phyloP scores from a whole-genome alignment of 768 basidiomycete species.

The Tulasnella sp. region DNA sequence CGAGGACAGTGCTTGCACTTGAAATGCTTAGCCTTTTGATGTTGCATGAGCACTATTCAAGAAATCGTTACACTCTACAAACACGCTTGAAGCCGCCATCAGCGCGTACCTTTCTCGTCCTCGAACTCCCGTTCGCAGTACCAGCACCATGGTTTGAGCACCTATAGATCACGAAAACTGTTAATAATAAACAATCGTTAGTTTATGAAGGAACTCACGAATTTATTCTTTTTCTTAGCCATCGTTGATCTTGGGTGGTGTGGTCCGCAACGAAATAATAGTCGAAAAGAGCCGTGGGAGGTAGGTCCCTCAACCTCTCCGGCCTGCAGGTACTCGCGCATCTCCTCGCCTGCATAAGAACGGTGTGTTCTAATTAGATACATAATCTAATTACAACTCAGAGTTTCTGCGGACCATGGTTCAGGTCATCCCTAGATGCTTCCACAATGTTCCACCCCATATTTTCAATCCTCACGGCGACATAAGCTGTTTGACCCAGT shows the following conservation, averaged over 20 bases:
- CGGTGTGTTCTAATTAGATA: background rate
- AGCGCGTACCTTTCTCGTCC: slow-evolving; percentile 85
- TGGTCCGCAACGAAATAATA: background rate
- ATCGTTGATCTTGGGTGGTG: background rate
- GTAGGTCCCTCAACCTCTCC: background rate
- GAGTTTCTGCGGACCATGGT: too few species aligned
- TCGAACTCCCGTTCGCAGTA: slow-evolving; percentile 99
- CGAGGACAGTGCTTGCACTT: slow-evolving; percentile 95
- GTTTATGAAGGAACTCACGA: background rate
- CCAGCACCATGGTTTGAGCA: slow-evolving; percentile 95
- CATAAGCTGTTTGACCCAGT: too few species aligned
- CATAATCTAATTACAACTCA: too few species aligned
- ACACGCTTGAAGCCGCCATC: background rate
- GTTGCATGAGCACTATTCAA: slow-evolving; percentile 84
- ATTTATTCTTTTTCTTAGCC: slow-evolving; percentile 23
- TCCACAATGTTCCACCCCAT: too few species aligned
- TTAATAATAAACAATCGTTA: background rate
- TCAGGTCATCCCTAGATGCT: too few species aligned
- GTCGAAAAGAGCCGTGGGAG: slow-evolving; percentile 1
- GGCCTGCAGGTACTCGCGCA: background rate
- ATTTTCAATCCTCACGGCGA: too few species aligned
- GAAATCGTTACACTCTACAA: background rate
- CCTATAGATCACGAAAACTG: slow-evolving; percentile 40
- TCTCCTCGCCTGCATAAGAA: background rate
- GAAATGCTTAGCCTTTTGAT: slow-evolving; percentile 99